Conservation (phyloP, 352 stramenopile genomes). For the Pythium phragmitis region DNA sequence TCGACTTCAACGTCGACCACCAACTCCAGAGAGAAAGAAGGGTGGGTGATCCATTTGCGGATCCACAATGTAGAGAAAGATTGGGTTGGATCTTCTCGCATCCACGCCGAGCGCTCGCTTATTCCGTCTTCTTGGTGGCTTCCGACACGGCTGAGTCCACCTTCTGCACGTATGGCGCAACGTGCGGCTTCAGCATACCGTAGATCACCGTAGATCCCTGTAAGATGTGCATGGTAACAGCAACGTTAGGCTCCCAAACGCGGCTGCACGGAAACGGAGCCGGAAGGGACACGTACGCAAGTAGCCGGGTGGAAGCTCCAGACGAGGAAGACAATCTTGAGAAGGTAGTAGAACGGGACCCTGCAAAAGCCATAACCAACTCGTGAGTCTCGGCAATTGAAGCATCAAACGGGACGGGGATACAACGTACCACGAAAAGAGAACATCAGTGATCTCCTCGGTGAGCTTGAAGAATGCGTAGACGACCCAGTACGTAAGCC, state of each 20-base stretch:
- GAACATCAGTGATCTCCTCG: conserved; percentile 83
- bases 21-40: not conserved
- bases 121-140: conserved; percentile 49
- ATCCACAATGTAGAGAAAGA: not conserved
- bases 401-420: too few relatives aligned
- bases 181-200: conserved; percentile 83
- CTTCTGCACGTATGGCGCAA: conserved; percentile 63
- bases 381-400: not conserved
- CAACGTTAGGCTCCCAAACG: not conserved
- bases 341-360: conserved; percentile 87
- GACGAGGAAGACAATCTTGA: conserved; percentile 87
- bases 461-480: conserved; percentile 97
- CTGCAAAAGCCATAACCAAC: conserved; percentile 16
- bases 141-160: conserved; percentile 69
- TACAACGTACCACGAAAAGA: conserved; percentile 65
- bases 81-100: not conserved
- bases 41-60: not conserved
- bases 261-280: not conserved
- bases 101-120: conserved; percentile 17
- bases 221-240: not conserved
- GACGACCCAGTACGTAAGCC: conserved; percentile 93
- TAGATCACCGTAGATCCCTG: conserved; percentile 85
- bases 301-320: conserved; percentile 84
- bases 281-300: conserved; percentile 33
- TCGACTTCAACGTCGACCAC: conserved; percentile 1